phyloP scores from a whole-genome alignment of 108 stramenopile genomes.

The Epithemia pelagica region DNA sequence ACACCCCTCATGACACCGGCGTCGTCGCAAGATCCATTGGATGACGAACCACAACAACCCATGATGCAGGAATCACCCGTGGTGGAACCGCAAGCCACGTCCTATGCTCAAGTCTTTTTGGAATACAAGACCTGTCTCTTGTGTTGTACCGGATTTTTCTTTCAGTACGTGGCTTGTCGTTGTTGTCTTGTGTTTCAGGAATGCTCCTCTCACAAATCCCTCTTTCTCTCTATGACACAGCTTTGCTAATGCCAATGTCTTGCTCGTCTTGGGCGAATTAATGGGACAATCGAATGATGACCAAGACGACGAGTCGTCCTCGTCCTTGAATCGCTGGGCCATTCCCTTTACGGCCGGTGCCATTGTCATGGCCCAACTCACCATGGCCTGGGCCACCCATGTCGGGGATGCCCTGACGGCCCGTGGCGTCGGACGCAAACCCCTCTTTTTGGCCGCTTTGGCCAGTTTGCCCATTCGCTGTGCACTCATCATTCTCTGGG shows the following conservation, averaged over 20 bases:
- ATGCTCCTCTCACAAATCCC: no score
- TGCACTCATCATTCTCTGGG: slow-evolving; percentile 59
- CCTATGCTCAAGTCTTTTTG: slow-evolving; percentile 47
- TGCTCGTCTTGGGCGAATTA: slow-evolving; percentile 65
- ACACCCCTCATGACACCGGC: not conserved
- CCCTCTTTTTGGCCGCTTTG: slow-evolving; percentile 50
- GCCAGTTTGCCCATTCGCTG: slow-evolving; percentile 53
- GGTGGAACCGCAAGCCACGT: slow-evolving; percentile 19
- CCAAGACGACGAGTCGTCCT: slow-evolving; percentile 52
- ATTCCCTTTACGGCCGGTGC: slow-evolving; percentile 70
- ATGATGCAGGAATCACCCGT: slow-evolving; percentile 2
- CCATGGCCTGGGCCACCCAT: slow-evolving; percentile 57
- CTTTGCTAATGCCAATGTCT: slow-evolving; percentile 72
- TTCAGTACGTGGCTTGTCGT: slow-evolving; percentile 53
- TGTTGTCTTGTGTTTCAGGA: not conserved
- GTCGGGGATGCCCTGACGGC: slow-evolving; percentile 42
- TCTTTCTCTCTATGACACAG: no score
- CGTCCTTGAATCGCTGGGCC: slow-evolving; percentile 36
- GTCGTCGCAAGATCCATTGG: not conserved
- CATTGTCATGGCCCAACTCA: slow-evolving; percentile 55
- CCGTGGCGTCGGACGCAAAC: slow-evolving; percentile 49
- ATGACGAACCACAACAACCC: slow-evolving; percentile 7
- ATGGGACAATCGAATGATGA: slow-evolving; percentile 19
- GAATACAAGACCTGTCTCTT: slow-evolving; percentile 50
- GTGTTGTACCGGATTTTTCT: slow-evolving; percentile 66